Evolutionary conservation across 768 basidiomycete species (phyloP), one percentile per base, ranked within the genome.

Genomic region (Sporobolomyces roseus): DNA sequence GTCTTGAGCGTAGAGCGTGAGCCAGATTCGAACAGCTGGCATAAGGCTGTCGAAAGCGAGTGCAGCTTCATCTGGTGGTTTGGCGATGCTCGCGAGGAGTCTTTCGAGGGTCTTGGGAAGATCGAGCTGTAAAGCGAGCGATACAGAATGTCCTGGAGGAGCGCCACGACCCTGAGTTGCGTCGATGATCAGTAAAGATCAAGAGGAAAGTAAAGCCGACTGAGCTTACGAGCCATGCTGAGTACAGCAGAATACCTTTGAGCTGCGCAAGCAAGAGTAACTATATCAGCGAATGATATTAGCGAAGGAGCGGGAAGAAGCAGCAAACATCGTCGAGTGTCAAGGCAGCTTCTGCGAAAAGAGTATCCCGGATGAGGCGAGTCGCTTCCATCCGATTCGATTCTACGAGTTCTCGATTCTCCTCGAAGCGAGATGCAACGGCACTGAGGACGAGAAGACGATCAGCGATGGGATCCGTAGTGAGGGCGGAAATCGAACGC

Each of bases 101-200:
- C 61, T 62, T 25, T 65, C 63, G 56, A 72, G 63, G 0, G 46
- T 29, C 48, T 38, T 50, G 0, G 71, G 71, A 6, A 68, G 54
- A n/a, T 72, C 71, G 23, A 72, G 66, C 43, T 72, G 71, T 0
- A 61, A 25, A 23, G 71, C 71, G 29, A 72, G 60, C 1, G 66
- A 43, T 32, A 67, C 38, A 6, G 53, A 52, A 43, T 72, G 66
- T 12, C 71, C 71, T 0, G 71, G 71, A 16, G 71, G 71, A 2
- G 63, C 59, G 6, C 66, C 71, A 0, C 66, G 66, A 27, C 61
- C 64, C 63, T 64, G 63, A 27, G 10, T 17, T 17, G 17, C 38
- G 10, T 9, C 38, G 38, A 9, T 41, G 17, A 17, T 17, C 38
- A 9, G 10, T 41, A 9, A 17, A 41, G 9, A 41, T 41, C 38